Evolutionary conservation across 148 eudicot genomes (phyloP), one percentile per base, ranked within the genome.

Genomic region (Amaranthus hypochondriacus): DNA sequence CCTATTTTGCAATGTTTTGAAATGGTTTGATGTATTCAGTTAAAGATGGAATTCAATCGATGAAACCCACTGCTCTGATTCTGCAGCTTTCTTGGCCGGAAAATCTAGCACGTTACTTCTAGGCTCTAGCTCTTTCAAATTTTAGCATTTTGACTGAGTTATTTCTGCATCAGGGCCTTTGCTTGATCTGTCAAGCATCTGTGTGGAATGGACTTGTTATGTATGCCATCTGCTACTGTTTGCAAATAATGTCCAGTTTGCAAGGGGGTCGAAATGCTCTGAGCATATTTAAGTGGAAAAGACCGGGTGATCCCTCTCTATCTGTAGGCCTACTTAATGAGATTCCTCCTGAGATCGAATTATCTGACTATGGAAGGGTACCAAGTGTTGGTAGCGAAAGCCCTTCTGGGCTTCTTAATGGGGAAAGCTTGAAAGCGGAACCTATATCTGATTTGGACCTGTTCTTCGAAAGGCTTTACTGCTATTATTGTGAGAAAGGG

Each of bases 341-440:
- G 56, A 81, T 53, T 46, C 82, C 83, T 75, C 90, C 85, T 56
- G 96, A 89, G 83, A 90, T 95, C 67, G 97, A 95, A 78, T 71
- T 95, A 73, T 92, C 99, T 8, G 89, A 81, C 13, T 95, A 92
- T 71, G 89, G 82, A 60, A 81, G 83, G 74, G 82, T 89, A 28
- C 91, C 94, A 12, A 95, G 99, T 84, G 83, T 87, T 46, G 93
- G 93, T 51, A 95, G 99, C 75, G 99, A 95, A 79, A 95, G 99
- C 80, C 99, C 99, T 5, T 95, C 99, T 18, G 97, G 86, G 78
- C 86, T 95, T 78, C 98, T 95, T 79, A 79, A 95, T 78, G 99
- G 92, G 21, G 99, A 92, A 54, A 83, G 90, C 79, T 74, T 89
- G 71, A 87, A 84, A 78, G 86, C 73, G 63, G 97, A 95, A 56